These are phyloP conservation scores for Pichia cabralensis DNA, from an alignment of 805 yeast species.

Conservation along the genomic window DNA sequence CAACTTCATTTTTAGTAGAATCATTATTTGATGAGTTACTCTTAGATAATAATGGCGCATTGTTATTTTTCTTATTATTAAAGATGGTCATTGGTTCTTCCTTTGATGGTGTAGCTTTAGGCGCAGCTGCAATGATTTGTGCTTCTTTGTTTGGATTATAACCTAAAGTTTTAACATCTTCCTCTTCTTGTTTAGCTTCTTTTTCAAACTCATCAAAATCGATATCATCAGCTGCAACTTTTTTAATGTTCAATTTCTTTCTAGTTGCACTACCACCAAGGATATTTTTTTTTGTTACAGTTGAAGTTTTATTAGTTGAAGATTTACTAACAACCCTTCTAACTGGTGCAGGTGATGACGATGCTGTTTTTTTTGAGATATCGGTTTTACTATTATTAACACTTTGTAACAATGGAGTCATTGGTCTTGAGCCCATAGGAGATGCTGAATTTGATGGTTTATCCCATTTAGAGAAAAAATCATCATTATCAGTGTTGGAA, in stretches of 20 bases:
- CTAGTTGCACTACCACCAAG: constrained; percentile 41
- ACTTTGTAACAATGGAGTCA: constrained; percentile 28
- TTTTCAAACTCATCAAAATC: constrained; percentile 57
- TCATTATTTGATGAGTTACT: not conserved
- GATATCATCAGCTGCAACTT: constrained; percentile 38
- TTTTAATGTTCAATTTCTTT: constrained; percentile 50
- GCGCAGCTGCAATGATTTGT: constrained; percentile 8
- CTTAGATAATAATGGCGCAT: not conserved
- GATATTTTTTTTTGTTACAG: constrained; percentile 25
- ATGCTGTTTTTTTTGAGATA: not conserved
- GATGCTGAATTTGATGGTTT: constrained; percentile 53
- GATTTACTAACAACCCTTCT: constrained; percentile 24
- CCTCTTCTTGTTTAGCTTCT: constrained; percentile 76
- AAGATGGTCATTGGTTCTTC: constrained; percentile 15
- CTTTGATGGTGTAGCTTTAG: constrained; percentile 16
- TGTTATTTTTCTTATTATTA: not conserved
- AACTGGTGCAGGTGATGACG: constrained; percentile 21
- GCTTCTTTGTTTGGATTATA: constrained; percentile 32
- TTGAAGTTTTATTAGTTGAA: constrained; percentile 9
- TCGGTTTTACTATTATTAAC: not conserved
- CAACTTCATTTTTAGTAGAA: constrained; percentile 16
- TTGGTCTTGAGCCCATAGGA: constrained; percentile 36
- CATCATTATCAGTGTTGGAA: constrained; percentile 46
- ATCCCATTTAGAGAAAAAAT: constrained; percentile 87
- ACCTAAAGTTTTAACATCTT: constrained; percentile 48